Evolutionary conservation across 2,329 filamentous ascomycete genomes (phyloP), one percentile per base, ranked within the genome.

Genomic region (Penicillium verrucosum): DNA sequence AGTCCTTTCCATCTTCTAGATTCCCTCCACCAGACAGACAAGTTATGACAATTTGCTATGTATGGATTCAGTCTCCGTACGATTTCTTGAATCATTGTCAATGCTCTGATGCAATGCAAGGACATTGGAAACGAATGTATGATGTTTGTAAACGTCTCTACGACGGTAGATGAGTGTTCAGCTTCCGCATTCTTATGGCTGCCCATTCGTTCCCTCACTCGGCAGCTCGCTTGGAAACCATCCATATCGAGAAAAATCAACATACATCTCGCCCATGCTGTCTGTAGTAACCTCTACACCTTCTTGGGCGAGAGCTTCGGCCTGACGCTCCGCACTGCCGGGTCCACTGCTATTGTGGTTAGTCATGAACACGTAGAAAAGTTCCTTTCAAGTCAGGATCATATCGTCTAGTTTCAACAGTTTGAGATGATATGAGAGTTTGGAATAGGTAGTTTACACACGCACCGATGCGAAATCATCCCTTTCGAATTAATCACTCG

Each of bases 401-500:
- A 30, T 8, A 36, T 45, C 10, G 12, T 40, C 32, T 10, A 11
- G 12, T 25, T 38, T 37, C 23, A n/a, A 1, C 9, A 16, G 12
- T 14, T 32, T 30, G 41, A 14, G 1, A 29, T 14, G 12, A 21
- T 12, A 5, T 12, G 18, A 32, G 25, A 21, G 5, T 11, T 16
- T 25, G 18, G 27, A 27, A 45, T 51, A 23, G 9, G 30, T 32
- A 14, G 11, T 25, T 11, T 18, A 38, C 21, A 44, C 14, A 56
- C 77, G 64, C 68, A 93, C 90, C 92, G 85, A 8, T 89, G 89
- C 43, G 92, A 96, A 64, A 97, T 95, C 57, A 85, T 80, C 23
- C 93, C 92, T 74, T 89, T 93, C 14, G 90, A 79, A 73, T 93
- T 96, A 70, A 97, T 89, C 58, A 97, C 90, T 56, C 94, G 81